Evolutionary conservation across 164 flowering plant genomes (phyloP), one percentile per base, ranked within the genome.

Genomic region (Cinnamomum chago): DNA sequence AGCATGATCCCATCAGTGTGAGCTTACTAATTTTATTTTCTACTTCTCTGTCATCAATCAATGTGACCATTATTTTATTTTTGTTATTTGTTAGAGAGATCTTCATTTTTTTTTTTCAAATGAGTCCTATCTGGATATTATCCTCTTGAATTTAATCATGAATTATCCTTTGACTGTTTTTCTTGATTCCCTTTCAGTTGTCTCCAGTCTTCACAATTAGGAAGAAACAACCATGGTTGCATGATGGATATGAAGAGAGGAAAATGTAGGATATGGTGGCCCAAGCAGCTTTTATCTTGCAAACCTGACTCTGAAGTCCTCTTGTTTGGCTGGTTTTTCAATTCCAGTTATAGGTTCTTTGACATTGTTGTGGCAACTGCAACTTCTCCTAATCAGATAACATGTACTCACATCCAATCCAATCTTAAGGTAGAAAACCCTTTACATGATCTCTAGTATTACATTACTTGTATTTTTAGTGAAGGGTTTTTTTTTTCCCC

Each of bases 191-290:
- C 33, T 30, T 30, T 30, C 33, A 30, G 33, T 64, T 28, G 27
- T 24, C 67, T 64, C 13, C 3, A 15, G 67, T n/a, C n/a, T 30
- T 18, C n/a, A 15, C 17, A 15, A 17, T 28, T 67, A 47, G 62
- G 52, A 62, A 62, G 68, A 62, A 62, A 33, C 51, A 17, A 15
- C 50, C 51, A 62, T 72, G 68, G 33, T 72, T 23, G 3, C 35
- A 55, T 17, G 25, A 68, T 10, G 75, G 68, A 68, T 70, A 77
- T 70, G 75, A 86, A 77, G 90, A 85, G 82, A 72, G 81, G 66
- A 50, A 82, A 85, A 58, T 88, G 91, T 77, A 86, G 93, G 84
- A 71, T 94, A 55, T 94, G 98, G 95, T 94, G 97, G 98, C 95
- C 98, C 5, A 83, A 80, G 70, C 79, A 82, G 76, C 84, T 85